Evolutionary conservation across 1,284 basidiomycete species (phyloP), one percentile per base, ranked within the genome.

Genomic region (Fomitiporia mediterranea): DNA sequence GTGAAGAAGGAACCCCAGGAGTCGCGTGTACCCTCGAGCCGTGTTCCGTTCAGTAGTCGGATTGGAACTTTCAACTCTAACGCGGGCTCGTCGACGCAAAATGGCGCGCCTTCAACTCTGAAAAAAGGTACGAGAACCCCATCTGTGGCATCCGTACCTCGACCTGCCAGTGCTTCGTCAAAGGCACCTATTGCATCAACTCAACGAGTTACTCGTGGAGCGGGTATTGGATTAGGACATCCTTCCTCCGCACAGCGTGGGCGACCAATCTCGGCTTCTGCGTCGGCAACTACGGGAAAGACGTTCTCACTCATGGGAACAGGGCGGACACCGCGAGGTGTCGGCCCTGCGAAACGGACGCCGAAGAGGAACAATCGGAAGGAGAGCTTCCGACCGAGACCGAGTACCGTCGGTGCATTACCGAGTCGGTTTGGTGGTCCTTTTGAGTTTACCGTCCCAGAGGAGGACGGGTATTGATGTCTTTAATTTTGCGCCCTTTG

Each of bases 321-420:
- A 40, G 38, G 38, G 11, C 21, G 47, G 35, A 40, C 28, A 3
- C n/a, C 37, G 23, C 21, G 37, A 32, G 21, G 23, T 17, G 37
- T 39, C 15, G 23, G n/a, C 60, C 66, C 17, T 52, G 54, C 68
- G 21, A 67, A 66, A 51, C 68, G 66, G 44, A 42, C 48, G 17
- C 19, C 47, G 42, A 19, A 25, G 17, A 21, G 17, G 51, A 53
- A 54, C 44, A 49, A 51, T 32, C 40, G 58, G 56, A 74, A 84
- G 60, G 88, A 90, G 71, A 90, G 88, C 67, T 91, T 91, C 68
- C 85, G 81, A 66, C 88, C 89, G 7, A 73, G 88, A 42, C 79
- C 86, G 39, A 90, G 87, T 64, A 69, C 81, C 19, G 85, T 65
- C 61, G 61, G 58, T 13, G 43, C 32, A 7, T 60, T 59, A 9